Conservation (phyloP, 1,284 basidiomycete genomes). For the Melampsora americana region DNA sequence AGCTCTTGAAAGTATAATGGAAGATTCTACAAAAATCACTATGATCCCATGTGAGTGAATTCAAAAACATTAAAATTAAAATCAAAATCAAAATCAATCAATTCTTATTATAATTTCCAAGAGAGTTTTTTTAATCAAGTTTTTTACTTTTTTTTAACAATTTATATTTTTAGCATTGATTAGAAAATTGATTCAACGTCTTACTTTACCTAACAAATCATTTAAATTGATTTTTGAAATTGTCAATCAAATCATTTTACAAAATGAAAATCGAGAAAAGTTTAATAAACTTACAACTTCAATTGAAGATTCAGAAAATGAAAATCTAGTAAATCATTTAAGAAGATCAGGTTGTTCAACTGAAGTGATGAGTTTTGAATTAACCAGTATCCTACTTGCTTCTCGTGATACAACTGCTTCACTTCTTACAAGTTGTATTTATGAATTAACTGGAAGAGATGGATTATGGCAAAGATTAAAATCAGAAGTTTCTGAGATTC, state of each 20-base stretch:
- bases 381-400: constrained; percentile 69
- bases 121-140: background rate
- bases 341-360: constrained; percentile 25
- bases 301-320: background rate
- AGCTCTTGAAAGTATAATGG: constrained; percentile 20
- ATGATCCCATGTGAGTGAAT: background rate
- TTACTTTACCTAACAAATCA: constrained; percentile 5
- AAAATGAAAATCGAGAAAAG: background rate
- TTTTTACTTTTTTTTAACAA: background rate
- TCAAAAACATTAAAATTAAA: background rate
- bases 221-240: constrained; percentile 19
- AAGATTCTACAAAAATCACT: background rate
- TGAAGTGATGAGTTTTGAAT: constrained; percentile 64
- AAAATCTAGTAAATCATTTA: constrained; percentile 39
- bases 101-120: too few species aligned
- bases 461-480: constrained; percentile 65
- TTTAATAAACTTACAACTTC: background rate
- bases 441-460: constrained; percentile 61
- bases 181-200: background rate
- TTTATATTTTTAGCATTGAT: constrained; percentile 3
- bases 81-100: too few species aligned
- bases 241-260: constrained; percentile 23
- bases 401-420: constrained; percentile 67
- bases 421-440: constrained; percentile 64
- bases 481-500: too few species aligned